Evolutionary conservation across 148 eudicot species (phyloP), one percentile per base, ranked within the genome.

Genomic region (Nepenthes gracilis): DNA sequence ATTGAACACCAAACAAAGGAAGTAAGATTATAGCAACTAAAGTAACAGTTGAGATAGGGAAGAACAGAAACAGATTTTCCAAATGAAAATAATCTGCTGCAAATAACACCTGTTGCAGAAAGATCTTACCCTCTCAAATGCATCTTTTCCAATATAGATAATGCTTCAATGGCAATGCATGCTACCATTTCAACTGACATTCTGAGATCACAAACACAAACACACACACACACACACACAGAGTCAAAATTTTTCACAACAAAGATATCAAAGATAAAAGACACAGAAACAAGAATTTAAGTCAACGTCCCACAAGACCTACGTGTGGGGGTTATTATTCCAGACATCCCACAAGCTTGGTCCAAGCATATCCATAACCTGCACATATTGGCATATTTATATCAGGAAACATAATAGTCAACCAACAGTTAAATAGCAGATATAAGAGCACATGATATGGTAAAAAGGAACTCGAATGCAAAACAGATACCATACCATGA

Each of bases 271-370:
- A 56, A 58, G 48, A 36, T 2, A 47, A 34, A 56, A 54, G 43
- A 53, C 7, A 36, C 2, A 54, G 36, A 12, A 35, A 50, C 11
- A 52, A 55, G 60, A 60, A 8, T 60, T 7, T 34, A 32, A 11
- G 15, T 60, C 63, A 15, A 36, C 51, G 9, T 2, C 2, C 12
- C 14, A 68, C 10, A 37, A 14, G 14, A 73, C 88, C 58, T 69
- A 86, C 94, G 80, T 62, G 43, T 77, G 86, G 11, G 75, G 55
- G 62, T 69, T 76, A 54, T 77, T 78, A 70, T 85, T 82, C 96
- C 96, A 87, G 53, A 85, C 82, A 78, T 87, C 96, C 96, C 96
- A 87, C 74, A 87, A 67, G 68, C 91, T 87, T 33, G 96, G 88
- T 43, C 96, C 96, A 58, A 87, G 77, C 68, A 82, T 78, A 75